Evolutionary conservation across 495 filamentous ascomycete genomes (phyloP).

Genomic region (Entonaema liquescens): DNA sequence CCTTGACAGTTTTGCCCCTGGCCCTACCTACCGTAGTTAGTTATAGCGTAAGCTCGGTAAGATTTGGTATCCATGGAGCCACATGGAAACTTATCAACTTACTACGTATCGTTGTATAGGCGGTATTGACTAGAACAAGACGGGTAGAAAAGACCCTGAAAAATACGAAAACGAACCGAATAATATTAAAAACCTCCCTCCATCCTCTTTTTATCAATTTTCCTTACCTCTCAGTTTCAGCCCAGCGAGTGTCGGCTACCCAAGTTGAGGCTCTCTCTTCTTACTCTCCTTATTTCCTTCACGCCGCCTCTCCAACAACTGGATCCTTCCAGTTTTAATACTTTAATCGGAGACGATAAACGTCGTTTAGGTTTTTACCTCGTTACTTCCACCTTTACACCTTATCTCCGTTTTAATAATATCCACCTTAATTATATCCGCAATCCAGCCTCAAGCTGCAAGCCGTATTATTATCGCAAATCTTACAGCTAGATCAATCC

Average conservation of each 20-base stretch:
- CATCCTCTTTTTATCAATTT: slow-evolving; percentile 18
- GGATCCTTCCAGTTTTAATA: background rate
- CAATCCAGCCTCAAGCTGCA: too few species aligned
- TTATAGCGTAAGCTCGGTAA: slow-evolving; percentile 14
- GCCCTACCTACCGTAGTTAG: background rate
- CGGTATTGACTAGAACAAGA: background rate
- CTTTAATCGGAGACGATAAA: background rate
- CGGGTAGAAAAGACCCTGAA: slow-evolving; percentile 20
- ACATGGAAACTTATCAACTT: slow-evolving; percentile 32
- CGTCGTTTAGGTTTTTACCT: background rate
- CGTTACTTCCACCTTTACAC: background rate
- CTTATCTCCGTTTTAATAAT: background rate
- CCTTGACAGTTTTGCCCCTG: background rate
- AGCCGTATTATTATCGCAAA: background rate
- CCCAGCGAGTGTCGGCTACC: slow-evolving; percentile 15
- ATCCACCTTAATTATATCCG: background rate
- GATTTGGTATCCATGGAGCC: slow-evolving; percentile 29
- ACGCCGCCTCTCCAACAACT: background rate
- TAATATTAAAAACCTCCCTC: slow-evolving; percentile 32
- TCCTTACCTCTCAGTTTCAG: slow-evolving; percentile 10
- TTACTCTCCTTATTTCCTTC: slow-evolving; percentile 1
- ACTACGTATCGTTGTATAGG: background rate
- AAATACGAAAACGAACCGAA: slow-evolving; percentile 42
- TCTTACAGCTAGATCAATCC: background rate
- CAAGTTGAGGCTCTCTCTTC: background rate